Percentiles rank a stretch among this genome's conserved stretches.
phyloP scores from a whole-genome alignment of 768 basidiomycete genomes.

The Leccinellum rugosiceps region DNA sequence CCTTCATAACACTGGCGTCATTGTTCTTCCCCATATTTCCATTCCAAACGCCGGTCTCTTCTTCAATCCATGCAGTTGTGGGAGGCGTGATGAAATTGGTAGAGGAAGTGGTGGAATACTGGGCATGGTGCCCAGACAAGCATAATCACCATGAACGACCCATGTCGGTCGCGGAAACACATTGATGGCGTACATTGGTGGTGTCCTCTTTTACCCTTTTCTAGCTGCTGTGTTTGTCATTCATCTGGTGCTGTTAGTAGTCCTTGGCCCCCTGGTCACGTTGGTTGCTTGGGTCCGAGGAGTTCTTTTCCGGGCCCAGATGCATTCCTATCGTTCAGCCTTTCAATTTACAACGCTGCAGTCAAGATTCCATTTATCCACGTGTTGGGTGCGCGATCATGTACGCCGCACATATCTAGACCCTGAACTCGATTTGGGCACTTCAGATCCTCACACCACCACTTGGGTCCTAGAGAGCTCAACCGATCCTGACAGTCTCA shows the following conservation, averaged over 20 bases:
- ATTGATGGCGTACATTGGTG: background rate
- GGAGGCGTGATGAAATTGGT: background rate
- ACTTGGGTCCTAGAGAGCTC: constrained; percentile 21
- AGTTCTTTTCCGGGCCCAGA: background rate
- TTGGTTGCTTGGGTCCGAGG: background rate
- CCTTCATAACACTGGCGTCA: constrained; percentile 17
- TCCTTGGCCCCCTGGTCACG: background rate
- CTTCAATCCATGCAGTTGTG: constrained; percentile 1
- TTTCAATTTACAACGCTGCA: background rate
- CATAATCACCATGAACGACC: background rate
- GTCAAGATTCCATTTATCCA: background rate
- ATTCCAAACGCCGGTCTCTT: constrained; percentile 19
- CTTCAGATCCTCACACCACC: constrained; percentile 6
- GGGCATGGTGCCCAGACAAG: constrained; percentile 1
- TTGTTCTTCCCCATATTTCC: constrained; percentile 11
- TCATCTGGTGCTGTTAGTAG: background rate
- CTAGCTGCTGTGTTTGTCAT: background rate
- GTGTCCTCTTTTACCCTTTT: constrained; percentile 1
- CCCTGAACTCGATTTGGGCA: background rate
- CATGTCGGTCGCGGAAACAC: background rate
- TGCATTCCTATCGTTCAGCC: background rate
- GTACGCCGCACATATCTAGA: background rate
- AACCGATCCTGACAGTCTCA: constrained; percentile 11
- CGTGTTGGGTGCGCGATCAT: background rate
- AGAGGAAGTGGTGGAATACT: constrained; percentile 1